A percentile compares a stretch with the other conserved stretches of the same genome.
phyloP scores from a whole-genome alignment of 345 rosid species.

The Corymbia maculata region DNA sequence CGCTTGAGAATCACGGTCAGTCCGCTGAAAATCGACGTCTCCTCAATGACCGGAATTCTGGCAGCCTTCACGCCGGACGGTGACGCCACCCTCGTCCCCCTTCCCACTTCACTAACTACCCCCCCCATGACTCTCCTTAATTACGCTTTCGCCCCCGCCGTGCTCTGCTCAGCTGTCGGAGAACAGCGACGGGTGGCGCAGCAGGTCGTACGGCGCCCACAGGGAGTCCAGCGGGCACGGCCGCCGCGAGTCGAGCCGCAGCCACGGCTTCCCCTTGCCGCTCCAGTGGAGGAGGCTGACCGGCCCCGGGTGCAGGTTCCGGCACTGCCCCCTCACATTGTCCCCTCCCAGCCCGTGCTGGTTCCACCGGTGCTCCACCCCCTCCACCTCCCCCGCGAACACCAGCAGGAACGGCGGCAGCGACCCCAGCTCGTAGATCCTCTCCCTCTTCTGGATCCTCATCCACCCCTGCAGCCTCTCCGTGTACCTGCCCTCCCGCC shows the following conservation, averaged over 20 bases:
- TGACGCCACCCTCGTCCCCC: not conserved
- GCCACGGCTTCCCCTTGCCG: constrained; percentile 90
- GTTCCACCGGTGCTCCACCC: constrained; percentile 84
- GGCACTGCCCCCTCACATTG: constrained; percentile 61
- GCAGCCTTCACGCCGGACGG: not conserved
- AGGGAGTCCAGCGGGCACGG: constrained; percentile 59
- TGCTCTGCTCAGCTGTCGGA: constrained; percentile 39
- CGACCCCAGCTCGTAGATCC: constrained; percentile 85
- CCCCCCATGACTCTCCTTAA: not conserved
- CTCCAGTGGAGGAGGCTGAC: constrained; percentile 91
- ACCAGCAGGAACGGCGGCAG: constrained; percentile 81
- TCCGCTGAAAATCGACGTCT: not conserved
- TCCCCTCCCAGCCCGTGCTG: constrained; percentile 92
- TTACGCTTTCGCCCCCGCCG: not conserved
- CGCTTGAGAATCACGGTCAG: not conserved
- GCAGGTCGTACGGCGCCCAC: constrained; percentile 73
- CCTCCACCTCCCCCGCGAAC: constrained; percentile 72
- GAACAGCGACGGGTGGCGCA: constrained; percentile 40
- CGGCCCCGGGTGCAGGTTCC: constrained; percentile 70
- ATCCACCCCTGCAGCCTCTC: constrained; percentile 67
- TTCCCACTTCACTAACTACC: not conserved
- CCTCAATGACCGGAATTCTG: not conserved
- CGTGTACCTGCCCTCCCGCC: constrained; percentile 62
- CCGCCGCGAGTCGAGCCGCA: constrained; percentile 47
- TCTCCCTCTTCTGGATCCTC: constrained; percentile 53